Evolutionary conservation across 768 basidiomycete species (phyloP).

Genomic region (Calocybe gangraenosa): DNA sequence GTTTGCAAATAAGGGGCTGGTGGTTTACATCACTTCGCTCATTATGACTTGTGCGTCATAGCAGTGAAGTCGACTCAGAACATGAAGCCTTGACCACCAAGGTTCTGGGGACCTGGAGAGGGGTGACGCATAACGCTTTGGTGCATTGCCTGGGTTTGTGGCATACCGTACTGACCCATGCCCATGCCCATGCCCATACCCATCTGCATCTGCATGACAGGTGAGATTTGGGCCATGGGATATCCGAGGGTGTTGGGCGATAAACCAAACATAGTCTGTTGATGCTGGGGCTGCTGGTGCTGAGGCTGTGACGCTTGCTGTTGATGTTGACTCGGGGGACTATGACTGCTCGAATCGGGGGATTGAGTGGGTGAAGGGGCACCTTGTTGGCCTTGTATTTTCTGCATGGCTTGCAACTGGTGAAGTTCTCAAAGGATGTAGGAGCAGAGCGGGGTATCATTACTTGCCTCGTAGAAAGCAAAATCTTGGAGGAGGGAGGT

Average conservation of each 20-base stretch:
- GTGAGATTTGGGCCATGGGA: constrained; percentile 54
- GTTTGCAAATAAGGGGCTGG: not conserved
- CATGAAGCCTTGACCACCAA: constrained; percentile 40
- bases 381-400: constrained; percentile 41
- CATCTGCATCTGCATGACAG: constrained; percentile 61
- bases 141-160: constrained; percentile 73
- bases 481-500: constrained; percentile 94
- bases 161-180: constrained; percentile 53
- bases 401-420: constrained; percentile 85
- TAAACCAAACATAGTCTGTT: constrained; percentile 46
- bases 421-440: not conserved
- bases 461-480: constrained; percentile 80
- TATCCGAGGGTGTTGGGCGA: constrained; percentile 52
- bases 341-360: constrained; percentile 30
- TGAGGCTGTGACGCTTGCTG: constrained; percentile 31
- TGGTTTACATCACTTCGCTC: not conserved
- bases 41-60: not conserved
- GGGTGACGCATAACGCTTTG: constrained; percentile 83
- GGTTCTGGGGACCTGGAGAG: constrained; percentile 25
- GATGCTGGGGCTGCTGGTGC: constrained; percentile 25
- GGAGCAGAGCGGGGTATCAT: not conserved
- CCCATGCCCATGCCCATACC: constrained; percentile 33
- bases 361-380: constrained; percentile 34
- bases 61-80: constrained; percentile 15
- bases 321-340: constrained; percentile 34